Conservation (phyloP, 202 grass and related monocot genomes). For the Digitaria exilis region DNA sequence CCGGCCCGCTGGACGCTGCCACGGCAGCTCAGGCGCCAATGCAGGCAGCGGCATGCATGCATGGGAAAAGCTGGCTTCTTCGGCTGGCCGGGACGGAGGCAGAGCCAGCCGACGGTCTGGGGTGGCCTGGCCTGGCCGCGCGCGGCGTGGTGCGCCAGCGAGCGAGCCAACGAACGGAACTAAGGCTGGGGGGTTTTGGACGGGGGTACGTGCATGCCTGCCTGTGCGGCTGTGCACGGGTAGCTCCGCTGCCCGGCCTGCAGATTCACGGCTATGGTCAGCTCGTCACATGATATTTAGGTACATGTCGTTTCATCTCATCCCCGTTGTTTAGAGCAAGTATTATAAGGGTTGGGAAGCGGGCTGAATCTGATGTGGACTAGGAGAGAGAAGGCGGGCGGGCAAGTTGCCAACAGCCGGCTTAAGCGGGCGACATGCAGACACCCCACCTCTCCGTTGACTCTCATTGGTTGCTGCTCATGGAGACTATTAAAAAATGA, state of each 20-base stretch:
- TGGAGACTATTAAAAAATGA: too few species aligned
- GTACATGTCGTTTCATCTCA: too few species aligned
- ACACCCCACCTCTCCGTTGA: too few species aligned
- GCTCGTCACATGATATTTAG: too few species aligned
- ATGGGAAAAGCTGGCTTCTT: neutral
- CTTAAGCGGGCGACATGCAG: too few species aligned
- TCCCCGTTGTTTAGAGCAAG: too few species aligned
- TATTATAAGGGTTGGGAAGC: too few species aligned
- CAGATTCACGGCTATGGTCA: conserved; percentile 34
- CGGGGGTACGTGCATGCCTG: neutral
- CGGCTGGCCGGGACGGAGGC: neutral
- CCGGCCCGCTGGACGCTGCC: neutral
- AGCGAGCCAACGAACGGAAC: neutral
- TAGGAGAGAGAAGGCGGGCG: too few species aligned
- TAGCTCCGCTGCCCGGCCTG: neutral
- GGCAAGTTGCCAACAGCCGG: too few species aligned
- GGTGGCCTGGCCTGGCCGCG: neutral
- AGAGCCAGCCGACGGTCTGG: neutral
- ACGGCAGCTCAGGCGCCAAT: neutral
- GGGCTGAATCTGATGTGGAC: too few species aligned
- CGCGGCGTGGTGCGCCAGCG: too few species aligned
- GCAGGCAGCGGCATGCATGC: neutral
- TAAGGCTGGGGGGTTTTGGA: neutral
- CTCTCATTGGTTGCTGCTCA: too few species aligned
- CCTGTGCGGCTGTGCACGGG: neutral